Evolutionary conservation across 352 stramenopile genomes (phyloP), one percentile per base, ranked within the genome.

Genomic region (Phytophthora hybrid): DNA sequence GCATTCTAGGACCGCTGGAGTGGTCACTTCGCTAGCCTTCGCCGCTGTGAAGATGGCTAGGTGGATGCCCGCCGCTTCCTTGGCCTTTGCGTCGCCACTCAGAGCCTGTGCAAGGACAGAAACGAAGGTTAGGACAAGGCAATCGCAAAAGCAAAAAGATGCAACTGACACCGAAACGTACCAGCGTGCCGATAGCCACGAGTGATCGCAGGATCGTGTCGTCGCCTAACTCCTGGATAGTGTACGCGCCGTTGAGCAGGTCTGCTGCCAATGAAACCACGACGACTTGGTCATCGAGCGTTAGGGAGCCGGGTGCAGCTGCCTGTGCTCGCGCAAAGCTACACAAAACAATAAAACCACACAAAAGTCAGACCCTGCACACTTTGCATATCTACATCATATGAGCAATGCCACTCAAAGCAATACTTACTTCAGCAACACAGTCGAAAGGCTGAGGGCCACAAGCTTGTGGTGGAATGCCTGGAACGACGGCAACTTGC

Each of bases 151-250:
- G 34, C 16, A 31, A 14, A 5, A 66, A 55, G 9, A 65, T 59
- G 51, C 31, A 44, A 64, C 10, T 14, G 21, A 57, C 2, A n/a
- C n/a, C 18, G 47, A 69, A 59, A 77, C 83, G 52, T 85, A 93
- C 87, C 51, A 96, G 63, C 3, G 88, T 91, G 26, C 86, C 89
- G 34, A 95, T 81, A 5, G 88, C 68, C 31, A 93, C 78, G 18
- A 96, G 69, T 9, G 80, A 81, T 56, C 89, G 87, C 56, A 94
- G 71, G 56, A 95, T 82, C 5, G 87, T 83, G 62, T 96, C 88
- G 64, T 96, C 88, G n/a, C 85, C 85, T n/a, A 93, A 66, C 51
- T 93, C 82, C 47, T 88, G 73, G 18, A 96, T 64, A 13, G 82
- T 73, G 31, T 78, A 78, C 9, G 82, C 65, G 23, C 83, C 76